phyloP scores from a whole-genome alignment of 108 stramenopile genomes.

The Nitzschia sp. region DNA sequence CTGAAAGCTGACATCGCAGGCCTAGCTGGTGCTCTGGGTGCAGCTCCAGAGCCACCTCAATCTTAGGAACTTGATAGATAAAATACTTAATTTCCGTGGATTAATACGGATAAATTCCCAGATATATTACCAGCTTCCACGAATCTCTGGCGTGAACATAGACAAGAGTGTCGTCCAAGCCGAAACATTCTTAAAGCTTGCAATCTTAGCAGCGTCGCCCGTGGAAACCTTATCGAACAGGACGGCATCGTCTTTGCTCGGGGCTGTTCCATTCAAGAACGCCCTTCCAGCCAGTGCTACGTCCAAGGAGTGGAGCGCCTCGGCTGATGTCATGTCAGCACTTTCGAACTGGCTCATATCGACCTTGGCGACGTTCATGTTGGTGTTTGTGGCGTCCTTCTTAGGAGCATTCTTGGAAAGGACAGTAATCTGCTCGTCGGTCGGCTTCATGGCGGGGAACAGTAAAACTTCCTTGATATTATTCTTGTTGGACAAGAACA shows the following conservation, averaged over 20 bases:
- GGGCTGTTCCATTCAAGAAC: conserved; percentile 40
- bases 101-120: background rate
- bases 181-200: conserved; percentile 29
- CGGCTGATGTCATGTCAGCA: conserved; percentile 34
- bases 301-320: conserved; percentile 35
- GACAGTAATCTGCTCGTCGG: conserved; percentile 78
- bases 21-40: conserved; percentile 49
- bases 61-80: background rate
- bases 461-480: conserved; percentile 99
- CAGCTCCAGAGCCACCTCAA: conserved; percentile 4
- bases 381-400: conserved; percentile 42
- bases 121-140: conserved; percentile 27
- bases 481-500: conserved; percentile 99
- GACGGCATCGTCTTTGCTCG: conserved; percentile 40
- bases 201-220: conserved; percentile 27
- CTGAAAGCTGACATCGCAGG: conserved; percentile 67
- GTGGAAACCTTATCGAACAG: conserved; percentile 38
- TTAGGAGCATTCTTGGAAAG: conserved; percentile 68
- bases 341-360: conserved; percentile 18
- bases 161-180: conserved; percentile 39
- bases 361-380: conserved; percentile 5
- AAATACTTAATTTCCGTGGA: background rate
- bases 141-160: conserved; percentile 41
- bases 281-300: conserved; percentile 35
- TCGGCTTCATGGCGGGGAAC: conserved; percentile 99